Conservation (phyloP, 805 yeast genomes). For the Candida silvicultrix region DNA sequence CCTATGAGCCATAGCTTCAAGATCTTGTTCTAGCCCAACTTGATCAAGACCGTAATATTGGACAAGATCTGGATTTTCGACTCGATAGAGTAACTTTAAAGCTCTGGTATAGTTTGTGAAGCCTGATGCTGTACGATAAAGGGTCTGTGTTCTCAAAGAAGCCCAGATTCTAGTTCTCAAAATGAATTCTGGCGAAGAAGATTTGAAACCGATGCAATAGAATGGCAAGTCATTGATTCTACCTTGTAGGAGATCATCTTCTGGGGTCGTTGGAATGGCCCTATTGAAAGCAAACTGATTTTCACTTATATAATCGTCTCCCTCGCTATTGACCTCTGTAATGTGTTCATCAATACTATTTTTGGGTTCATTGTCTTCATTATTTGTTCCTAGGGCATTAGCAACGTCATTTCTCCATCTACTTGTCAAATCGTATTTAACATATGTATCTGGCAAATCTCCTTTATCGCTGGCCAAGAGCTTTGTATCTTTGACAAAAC, state of each 20-base stretch:
- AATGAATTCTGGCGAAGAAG: constrained; percentile 54
- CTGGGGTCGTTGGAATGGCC: constrained; percentile 23
- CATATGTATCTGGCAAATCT: constrained; percentile 18
- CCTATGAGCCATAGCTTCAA: constrained; percentile 67
- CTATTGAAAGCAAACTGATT: too few relatives aligned
- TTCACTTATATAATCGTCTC: too few relatives aligned
- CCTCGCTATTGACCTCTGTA: constrained; percentile 38
- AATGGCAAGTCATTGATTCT: constrained; percentile 60
- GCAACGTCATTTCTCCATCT: constrained; percentile 2
- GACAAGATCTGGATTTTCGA: constrained; percentile 55
- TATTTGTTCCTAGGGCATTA: constrained; percentile 8
- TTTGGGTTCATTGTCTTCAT: background rate
- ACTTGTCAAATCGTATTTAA: constrained; percentile 16
- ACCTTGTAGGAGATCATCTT: constrained; percentile 28
- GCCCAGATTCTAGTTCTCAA: constrained; percentile 84
- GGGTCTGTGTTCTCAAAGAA: constrained; percentile 74
- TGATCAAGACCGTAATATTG: constrained; percentile 38
- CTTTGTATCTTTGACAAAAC: constrained; percentile 73
- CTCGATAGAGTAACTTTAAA: constrained; percentile 56
- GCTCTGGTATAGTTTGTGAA: constrained; percentile 77
- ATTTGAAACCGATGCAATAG: constrained; percentile 66
- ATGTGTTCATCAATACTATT: constrained; percentile 4
- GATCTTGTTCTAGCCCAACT: constrained; percentile 55
- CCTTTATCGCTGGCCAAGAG: constrained; percentile 51
- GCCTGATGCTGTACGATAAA: constrained; percentile 79